Conservation (phyloP, 2,329 filamentous ascomycete genomes). For the Pyrenophora graminea region DNA sequence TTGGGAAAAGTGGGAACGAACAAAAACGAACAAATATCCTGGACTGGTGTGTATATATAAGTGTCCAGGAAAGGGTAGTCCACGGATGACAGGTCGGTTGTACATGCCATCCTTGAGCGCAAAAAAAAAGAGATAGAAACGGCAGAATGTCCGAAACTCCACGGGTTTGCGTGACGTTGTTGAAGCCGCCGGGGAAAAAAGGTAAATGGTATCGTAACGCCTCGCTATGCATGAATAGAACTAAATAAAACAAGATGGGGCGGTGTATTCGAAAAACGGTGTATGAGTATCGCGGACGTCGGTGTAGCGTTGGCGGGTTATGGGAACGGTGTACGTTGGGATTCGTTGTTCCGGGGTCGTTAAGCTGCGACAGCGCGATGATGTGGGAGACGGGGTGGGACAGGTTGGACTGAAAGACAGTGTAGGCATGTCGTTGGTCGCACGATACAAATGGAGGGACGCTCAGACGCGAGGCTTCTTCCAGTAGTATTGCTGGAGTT, state of each 20-base stretch:
- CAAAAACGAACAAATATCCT: too few species aligned
- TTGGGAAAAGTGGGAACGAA: too few species aligned
- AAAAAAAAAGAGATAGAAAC: constrained; percentile 4
- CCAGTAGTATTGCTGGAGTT: constrained; percentile 70
- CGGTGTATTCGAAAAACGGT: neutral
- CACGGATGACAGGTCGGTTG: neutral
- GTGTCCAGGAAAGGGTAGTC: too few species aligned
- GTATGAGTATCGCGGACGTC: neutral
- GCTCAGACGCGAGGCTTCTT: constrained; percentile 58
- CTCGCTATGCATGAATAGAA: constrained; percentile 43
- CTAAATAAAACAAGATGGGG: neutral
- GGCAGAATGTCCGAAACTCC: constrained; percentile 10
- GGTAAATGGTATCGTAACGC: constrained; percentile 43
- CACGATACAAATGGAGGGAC: neutral
- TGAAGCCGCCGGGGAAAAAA: constrained; percentile 9
- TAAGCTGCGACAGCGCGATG: neutral
- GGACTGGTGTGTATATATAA: too few species aligned
- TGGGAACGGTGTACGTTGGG: neutral
- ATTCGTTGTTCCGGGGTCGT: neutral
- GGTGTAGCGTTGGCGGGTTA: neutral
- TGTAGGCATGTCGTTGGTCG: neutral
- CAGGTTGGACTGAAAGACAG: neutral
- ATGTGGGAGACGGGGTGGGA: too few species aligned
- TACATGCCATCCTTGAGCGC: neutral
- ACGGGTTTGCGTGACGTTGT: constrained; percentile 8